Conservation (phyloP, 1,139 yeast species). For the Geotrichum carabidarum region DNA sequence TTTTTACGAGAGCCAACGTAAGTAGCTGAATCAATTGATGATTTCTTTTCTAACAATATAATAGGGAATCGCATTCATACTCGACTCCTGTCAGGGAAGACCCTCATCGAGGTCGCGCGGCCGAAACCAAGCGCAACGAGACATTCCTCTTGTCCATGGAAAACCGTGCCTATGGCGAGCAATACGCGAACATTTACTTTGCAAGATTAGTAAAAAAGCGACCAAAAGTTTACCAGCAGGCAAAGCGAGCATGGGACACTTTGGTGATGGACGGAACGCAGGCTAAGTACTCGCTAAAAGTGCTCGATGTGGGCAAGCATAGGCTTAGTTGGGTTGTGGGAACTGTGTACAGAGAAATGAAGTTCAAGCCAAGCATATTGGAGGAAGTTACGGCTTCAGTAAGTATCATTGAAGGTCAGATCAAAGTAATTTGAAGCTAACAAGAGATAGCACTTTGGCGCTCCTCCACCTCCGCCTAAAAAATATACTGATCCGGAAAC, state of each 20-base stretch:
- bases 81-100: not conserved
- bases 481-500: conserved; percentile 53
- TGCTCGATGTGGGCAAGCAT: conserved; percentile 67
- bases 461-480: conserved; percentile 37
- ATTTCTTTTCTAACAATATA: not conserved
- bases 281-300: conserved; percentile 51
- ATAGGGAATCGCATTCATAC: not conserved
- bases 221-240: conserved; percentile 50
- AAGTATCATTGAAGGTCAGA: conserved; percentile 8
- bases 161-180: conserved; percentile 56
- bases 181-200: conserved; percentile 71
- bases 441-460: conserved; percentile 38
- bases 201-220: conserved; percentile 54
- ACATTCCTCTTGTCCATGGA: conserved; percentile 23
- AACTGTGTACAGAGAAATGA: conserved; percentile 78
- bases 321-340: conserved; percentile 87
- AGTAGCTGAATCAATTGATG: not conserved
- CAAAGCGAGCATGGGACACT: conserved; percentile 48
- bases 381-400: conserved; percentile 60
- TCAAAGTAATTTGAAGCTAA: conserved; percentile 24
- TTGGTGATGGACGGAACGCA: conserved; percentile 38
- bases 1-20: not conserved
- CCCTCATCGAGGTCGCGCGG: not conserved
- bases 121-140: conserved; percentile 19
- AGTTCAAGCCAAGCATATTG: conserved; percentile 75